Base-by-base conservation (phyloP, 768 basidiomycete species). In the Sutorius australiensis region DNA sequence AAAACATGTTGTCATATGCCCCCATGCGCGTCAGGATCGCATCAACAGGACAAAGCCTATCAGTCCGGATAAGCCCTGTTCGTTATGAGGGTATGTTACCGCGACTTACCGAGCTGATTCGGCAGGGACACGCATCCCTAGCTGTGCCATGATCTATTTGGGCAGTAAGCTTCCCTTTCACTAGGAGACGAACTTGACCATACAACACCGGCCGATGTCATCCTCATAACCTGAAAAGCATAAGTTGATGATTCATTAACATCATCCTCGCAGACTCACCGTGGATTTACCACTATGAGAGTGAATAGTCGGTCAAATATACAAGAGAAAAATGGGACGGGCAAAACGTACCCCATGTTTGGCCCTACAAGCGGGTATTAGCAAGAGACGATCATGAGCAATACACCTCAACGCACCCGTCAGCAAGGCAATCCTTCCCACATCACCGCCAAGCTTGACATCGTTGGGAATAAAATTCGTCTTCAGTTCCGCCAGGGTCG, bases 1-100 rank as follows among this genome's bases (percentile, higher is more conserved):
- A 86, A 69, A 94, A 95, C 89, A 95, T 93, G 65, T 94, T 94
- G 64, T 98, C 95, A 66, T 98, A 97, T 3, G 97, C 97, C 10
- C 97, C 97, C 97, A 98, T 98, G 24, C 95, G 85, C 3, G 97
- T 98, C 53, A 92, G 80, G 58, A 99, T 97, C 12, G 86, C 76
- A 65, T 99, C 95, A 2, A 97, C 83, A 2, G 97, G 92, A 55
- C 86, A 88, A 43, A 99, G 66, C 33, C 92, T 93, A 24, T 40
- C 32, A 9, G 48, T 34, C 27, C 57, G 6, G 56, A 46, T 53
- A 28, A 60, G 57, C 14, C 9, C 14, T 36, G 28, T 38, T 16
- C 32, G 33, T 30, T n/a, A 44, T 33, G 8, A 14, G 40, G 24
- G 6, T 0, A 51, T 10, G 24, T 28, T 6, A 43, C 8, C 32